Evolutionary conservation across 306 rosid genomes (phyloP), one percentile per base, ranked within the genome.

Genomic region (Geum urbanum): DNA sequence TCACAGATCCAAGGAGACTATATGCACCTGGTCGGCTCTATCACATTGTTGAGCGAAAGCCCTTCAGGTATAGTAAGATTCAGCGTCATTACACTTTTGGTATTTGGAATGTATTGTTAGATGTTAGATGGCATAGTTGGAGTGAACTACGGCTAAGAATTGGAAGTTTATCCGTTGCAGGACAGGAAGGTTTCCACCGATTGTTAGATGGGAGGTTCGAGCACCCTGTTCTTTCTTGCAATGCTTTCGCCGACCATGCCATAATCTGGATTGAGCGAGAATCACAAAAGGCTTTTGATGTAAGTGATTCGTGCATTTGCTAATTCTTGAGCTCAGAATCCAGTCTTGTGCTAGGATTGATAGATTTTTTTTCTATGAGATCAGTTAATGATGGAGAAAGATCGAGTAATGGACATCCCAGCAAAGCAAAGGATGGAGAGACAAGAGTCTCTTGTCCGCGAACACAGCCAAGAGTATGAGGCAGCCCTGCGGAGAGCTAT

Each of bases 171-270:
- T 62, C 40, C 64, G 63, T 68, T 88, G 80, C 88, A 94, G 99
- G 84, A 48, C 67, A 7, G 95, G 96, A 79, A 85, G 99, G 76
- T 87, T 83, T 78, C 97, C 96, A 1, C 99, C 99, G 0, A 92
- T 88, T 52, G 99, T 94, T 94, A 50, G 99, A 94, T 80, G 97
- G 96, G 83, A 89, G 99, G 72, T 94, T 94, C 67, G 99, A 94
- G 72, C 96, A 88, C 72, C 10, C 91, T 49, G 99, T 94, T 76
- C 87, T 94, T 77, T 90, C 99, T 70, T 94, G 99, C 86, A 87
- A 94, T 74, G 89, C 91, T 64, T 80, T 86, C 63, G 47, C 92
- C 48, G 97, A 94, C 71, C 99, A 94, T 77, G 90, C 92, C 63
- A 87, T 91, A 72, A 77, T 94, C 70, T 88, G 97, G 99, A 86